These are phyloP conservation scores for Suillus variegatus DNA, from an alignment of 768 basidiomycete species.

Conservation along the genomic window DNA sequence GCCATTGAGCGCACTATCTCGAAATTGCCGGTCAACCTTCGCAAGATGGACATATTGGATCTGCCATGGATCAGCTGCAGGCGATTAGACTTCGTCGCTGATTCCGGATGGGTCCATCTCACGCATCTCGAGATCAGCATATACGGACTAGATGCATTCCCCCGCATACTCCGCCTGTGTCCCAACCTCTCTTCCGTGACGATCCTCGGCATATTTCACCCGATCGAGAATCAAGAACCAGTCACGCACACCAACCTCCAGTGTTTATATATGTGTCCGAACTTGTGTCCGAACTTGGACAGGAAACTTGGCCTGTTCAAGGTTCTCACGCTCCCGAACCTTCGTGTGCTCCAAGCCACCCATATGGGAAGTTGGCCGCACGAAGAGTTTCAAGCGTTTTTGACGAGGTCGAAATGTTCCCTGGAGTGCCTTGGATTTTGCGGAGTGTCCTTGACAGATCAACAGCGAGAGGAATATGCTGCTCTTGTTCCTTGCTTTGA, in stretches of 20 bases:
- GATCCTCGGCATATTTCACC: neutral
- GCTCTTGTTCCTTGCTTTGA: neutral
- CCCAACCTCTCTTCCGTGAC: neutral
- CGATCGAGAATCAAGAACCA: neutral
- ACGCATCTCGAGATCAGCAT: conserved; percentile 12
- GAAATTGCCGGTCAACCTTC: conserved; percentile 11
- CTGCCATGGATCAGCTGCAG: neutral
- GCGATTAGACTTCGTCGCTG: neutral
- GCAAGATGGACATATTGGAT: neutral
- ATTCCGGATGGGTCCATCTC: conserved; percentile 6
- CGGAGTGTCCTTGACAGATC: neutral
- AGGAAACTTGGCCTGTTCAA: conserved; percentile 4
- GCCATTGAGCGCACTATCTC: neutral
- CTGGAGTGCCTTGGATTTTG: conserved; percentile 7
- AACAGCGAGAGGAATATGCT: neutral
- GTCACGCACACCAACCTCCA: neutral
- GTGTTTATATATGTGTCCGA: neutral
- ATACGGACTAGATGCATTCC: neutral
- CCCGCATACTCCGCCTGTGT: conserved; percentile 1
- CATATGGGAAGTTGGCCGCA: conserved; percentile 17
- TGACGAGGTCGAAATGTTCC: conserved; percentile 22
- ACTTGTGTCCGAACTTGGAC: accelerated
- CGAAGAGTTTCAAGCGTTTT: conserved; percentile 17
- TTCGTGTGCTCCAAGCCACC: conserved; percentile 12
- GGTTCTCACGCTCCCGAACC: conserved; percentile 15